These are phyloP conservation scores for Emergomyces orientalis DNA, from an alignment of 2,329 filamentous ascomycete genomes.

Conservation along the genomic window DNA sequence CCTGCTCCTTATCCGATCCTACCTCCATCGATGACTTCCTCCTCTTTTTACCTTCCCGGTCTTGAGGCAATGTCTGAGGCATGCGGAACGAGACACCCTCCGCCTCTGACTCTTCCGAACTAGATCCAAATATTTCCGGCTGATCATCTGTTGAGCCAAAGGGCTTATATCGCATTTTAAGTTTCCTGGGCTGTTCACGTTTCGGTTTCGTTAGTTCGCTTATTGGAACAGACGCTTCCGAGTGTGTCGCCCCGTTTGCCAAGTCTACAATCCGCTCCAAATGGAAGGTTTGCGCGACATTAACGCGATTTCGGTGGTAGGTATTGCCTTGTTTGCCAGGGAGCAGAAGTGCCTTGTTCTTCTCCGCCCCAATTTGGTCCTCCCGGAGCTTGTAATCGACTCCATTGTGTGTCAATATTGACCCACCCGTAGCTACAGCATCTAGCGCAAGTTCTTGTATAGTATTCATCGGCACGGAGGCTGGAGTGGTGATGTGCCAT, in stretches of 20 bases:
- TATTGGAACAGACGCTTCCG: conserved; percentile 6
- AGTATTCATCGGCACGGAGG: conserved; percentile 35
- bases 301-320: conserved; percentile 21
- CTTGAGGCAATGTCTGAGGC: conserved; percentile 19
- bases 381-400: conserved; percentile 34
- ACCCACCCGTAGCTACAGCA: conserved; percentile 32
- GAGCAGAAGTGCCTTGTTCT: conserved; percentile 28
- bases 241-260: conserved; percentile 5
- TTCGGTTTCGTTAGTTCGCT: conserved; percentile 26
- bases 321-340: conserved; percentile 30
- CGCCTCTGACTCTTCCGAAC: conserved; percentile 30
- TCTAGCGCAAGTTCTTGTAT: conserved; percentile 38
- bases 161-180: conserved; percentile 39
- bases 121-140: conserved; percentile 29
- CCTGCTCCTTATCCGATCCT: conserved; percentile 20
- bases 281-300: conserved; percentile 19
- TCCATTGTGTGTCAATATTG: conserved; percentile 35
- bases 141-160: conserved; percentile 29
- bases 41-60: conserved; percentile 30
- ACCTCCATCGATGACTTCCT: conserved; percentile 22
- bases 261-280: conserved; percentile 15
- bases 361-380: conserved; percentile 25
- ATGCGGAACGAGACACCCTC: conserved; percentile 28
- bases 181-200: conserved; percentile 33
- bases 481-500: conserved; percentile 41